Percentiles rank a stretch among this genome's conserved stretches.
phyloP scores from a whole-genome alignment of 768 basidiomycete species.

The Hericium coralloides region DNA sequence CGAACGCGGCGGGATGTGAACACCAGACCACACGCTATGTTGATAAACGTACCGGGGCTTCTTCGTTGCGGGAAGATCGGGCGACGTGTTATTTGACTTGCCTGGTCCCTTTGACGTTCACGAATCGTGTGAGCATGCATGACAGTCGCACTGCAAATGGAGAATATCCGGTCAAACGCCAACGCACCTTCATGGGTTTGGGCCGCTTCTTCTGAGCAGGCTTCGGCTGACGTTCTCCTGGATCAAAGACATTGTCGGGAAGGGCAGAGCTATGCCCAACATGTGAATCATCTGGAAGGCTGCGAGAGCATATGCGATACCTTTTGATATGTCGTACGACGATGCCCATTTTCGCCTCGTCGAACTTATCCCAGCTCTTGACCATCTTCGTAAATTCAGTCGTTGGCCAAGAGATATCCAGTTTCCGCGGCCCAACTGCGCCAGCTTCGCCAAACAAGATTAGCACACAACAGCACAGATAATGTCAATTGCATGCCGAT shows the following conservation, averaged over 20 bases:
- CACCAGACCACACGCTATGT: too few species aligned
- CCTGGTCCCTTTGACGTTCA: slow-evolving; percentile 5
- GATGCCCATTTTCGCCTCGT: slow-evolving; percentile 89
- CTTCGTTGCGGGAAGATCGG: slow-evolving; percentile 13
- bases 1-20: too few species aligned
- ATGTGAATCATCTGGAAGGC: background rate
- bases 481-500: slow-evolving; percentile 4
- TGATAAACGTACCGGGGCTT: slow-evolving; percentile 12
- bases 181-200: slow-evolving; percentile 50
- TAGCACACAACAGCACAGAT: background rate
- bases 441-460: slow-evolving; percentile 43
- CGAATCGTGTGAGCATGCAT: background rate
- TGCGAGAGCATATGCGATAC: slow-evolving; percentile 27
- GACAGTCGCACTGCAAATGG: background rate
- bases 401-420: slow-evolving; percentile 97
- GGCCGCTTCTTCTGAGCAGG: slow-evolving; percentile 57
- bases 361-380: slow-evolving; percentile 93
- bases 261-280: slow-evolving; percentile 46
- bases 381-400: slow-evolving; percentile 91
- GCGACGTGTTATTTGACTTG: slow-evolving; percentile 10
- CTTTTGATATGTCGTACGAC: slow-evolving; percentile 89
- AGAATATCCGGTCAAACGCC: background rate
- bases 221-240: slow-evolving; percentile 70
- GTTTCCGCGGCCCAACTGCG: slow-evolving; percentile 63
- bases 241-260: slow-evolving; percentile 77